These are phyloP conservation scores for Geotrichum cucujoidarum DNA, from an alignment of 1,139 yeast genomes.

Conservation along the genomic window DNA sequence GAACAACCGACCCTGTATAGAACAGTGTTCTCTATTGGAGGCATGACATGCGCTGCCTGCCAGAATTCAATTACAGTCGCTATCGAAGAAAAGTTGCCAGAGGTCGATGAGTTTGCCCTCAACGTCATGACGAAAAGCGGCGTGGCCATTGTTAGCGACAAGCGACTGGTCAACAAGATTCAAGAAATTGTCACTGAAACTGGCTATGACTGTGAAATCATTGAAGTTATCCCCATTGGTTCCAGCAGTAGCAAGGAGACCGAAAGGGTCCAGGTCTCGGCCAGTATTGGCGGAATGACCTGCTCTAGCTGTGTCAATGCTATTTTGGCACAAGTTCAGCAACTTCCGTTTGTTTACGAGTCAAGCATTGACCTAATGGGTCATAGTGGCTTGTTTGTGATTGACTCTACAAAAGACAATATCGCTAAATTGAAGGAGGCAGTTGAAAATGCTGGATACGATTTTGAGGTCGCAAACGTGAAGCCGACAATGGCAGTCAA, in stretches of 20 bases:
- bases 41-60: slow-evolving; percentile 67
- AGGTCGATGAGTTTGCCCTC: slow-evolving; percentile 34
- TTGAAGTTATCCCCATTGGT: slow-evolving; percentile 57
- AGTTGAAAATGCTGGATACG: slow-evolving; percentile 65
- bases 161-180: slow-evolving; percentile 49
- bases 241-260: slow-evolving; percentile 11
- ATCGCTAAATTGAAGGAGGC: slow-evolving; percentile 44
- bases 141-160: slow-evolving; percentile 38
- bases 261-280: slow-evolving; percentile 45
- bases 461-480: slow-evolving; percentile 40
- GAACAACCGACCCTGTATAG: slow-evolving; percentile 34
- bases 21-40: slow-evolving; percentile 54
- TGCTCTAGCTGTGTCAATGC: slow-evolving; percentile 68
- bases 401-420: slow-evolving; percentile 33
- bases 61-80: slow-evolving; percentile 45
- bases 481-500: slow-evolving; percentile 21
- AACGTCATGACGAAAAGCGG: slow-evolving; percentile 37
- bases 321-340: slow-evolving; percentile 47
- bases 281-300: slow-evolving; percentile 67
- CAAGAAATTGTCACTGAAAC: slow-evolving; percentile 46
- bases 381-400: slow-evolving; percentile 56
- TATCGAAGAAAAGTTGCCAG: slow-evolving; percentile 40
- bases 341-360: slow-evolving; percentile 51
- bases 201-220: slow-evolving; percentile 55
- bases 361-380: slow-evolving; percentile 53